Evolutionary conservation across 2,329 filamentous ascomycete genomes (phyloP), one percentile per base, ranked within the genome.

Genomic region (Fusarium subtropicale): DNA sequence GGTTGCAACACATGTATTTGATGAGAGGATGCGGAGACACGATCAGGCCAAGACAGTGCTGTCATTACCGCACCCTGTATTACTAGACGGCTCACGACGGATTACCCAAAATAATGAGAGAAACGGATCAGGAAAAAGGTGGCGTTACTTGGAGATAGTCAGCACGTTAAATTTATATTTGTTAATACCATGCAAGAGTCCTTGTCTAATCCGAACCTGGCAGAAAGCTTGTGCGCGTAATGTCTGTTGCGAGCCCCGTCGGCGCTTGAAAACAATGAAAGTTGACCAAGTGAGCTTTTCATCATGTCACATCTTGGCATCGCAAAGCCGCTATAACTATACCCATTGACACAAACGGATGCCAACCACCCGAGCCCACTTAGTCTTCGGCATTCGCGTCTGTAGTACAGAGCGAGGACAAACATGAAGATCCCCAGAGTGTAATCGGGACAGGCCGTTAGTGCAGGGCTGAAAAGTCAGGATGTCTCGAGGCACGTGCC

Each of bases 91-190:
- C 38, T 50, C 24, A 72, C 28, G 65, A 63, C 50, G 54, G 47
- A 53, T 36, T 50, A 58, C 55, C 30, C 30, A 60, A 69, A 67
- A 56, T 69, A 68, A 73, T 66, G 66, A 52, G 56, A 60, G 48
- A 56, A 38, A 68, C 59, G 62, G 62, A 36, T 36, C 55, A 55
- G 52, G 44, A 12, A 60, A 38, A 42, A 34, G 34, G 42, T 53
- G 66, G 58, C 56, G 52, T 66, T 73, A 33, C 18, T 20, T 16
- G 28, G 56, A 28, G 54, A 60, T 26, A 64, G 52, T 55, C 42
- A 56, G 55, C 60, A 60, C 55, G 63, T 53, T 64, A 53, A 61
- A 60, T 33, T 42, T 47, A 22, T 51, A 48, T 46, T 56, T 48
- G 22, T 48, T 42, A 33, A 56, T 58, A 55, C 22, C 24, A 55